phyloP scores from a whole-genome alignment of 2,329 filamentous ascomycete species.

The Epichloe gansuensis region DNA sequence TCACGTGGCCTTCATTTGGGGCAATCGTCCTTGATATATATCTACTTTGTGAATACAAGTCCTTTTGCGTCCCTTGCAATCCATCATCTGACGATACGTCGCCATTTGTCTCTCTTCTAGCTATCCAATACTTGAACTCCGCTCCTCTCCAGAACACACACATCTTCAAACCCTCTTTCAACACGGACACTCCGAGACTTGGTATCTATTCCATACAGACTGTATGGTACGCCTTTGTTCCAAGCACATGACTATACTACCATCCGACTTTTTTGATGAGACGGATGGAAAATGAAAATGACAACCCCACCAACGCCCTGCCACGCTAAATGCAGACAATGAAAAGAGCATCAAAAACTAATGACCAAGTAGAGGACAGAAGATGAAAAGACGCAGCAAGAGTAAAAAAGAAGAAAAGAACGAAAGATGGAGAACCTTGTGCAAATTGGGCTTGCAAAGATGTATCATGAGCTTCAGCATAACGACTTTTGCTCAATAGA shows the following conservation, averaged over 20 bases:
- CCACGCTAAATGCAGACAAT: constrained; percentile 1
- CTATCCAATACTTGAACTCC: not conserved
- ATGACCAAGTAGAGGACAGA: not conserved
- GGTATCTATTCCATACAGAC: not conserved
- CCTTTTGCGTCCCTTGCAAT: not conserved
- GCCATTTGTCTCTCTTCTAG: not conserved
- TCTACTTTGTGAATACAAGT: not conserved
- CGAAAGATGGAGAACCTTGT: not conserved
- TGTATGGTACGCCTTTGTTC: not conserved
- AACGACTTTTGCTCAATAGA: constrained; percentile 15
- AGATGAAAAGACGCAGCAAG: not conserved
- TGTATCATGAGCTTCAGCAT: not conserved
- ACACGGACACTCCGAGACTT: not conserved
- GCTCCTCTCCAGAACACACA: not conserved
- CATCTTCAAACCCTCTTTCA: not conserved
- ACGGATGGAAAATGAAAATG: not conserved
- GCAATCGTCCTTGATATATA: not conserved
- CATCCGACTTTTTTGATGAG: not conserved
- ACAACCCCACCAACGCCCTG: not conserved
- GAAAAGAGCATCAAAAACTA: not conserved
- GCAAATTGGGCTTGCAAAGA: not conserved
- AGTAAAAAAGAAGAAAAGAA: constrained; percentile 1
- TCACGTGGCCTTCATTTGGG: not conserved
- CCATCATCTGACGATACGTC: not conserved
- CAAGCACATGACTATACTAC: not conserved